These are phyloP conservation scores for Periglandula ipomoeae DNA, from an alignment of 2,329 filamentous ascomycete species.

Conservation along the genomic window DNA sequence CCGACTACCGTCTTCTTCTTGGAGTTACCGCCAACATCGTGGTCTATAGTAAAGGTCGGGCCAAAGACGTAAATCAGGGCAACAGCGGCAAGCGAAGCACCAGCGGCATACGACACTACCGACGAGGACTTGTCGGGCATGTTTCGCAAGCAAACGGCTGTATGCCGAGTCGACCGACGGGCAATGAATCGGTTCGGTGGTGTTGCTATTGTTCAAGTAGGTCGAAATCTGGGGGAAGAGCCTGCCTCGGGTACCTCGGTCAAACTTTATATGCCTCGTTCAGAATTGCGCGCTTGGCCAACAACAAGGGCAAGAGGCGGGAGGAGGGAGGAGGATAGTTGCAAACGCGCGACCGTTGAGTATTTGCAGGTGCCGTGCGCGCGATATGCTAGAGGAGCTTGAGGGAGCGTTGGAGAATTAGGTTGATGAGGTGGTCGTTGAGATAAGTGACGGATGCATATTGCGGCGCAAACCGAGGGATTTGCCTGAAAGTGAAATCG, in stretches of 20 bases:
- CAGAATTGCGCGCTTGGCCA: not conserved
- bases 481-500: not conserved
- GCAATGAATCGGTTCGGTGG: not conserved
- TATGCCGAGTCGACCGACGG: conserved; percentile 7
- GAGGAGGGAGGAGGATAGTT: not conserved
- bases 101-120: conserved; percentile 80
- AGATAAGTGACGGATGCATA: not conserved
- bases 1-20: conserved; percentile 86
- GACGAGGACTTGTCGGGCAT: conserved; percentile 30
- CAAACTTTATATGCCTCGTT: not conserved
- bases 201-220: not conserved
- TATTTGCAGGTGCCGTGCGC: not conserved
- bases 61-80: conserved; percentile 96
- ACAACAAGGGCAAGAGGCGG: not conserved
- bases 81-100: conserved; percentile 87
- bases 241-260: not conserved
- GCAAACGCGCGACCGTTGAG: not conserved
- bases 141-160: not conserved
- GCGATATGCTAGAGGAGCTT: not conserved
- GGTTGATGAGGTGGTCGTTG: not conserved
- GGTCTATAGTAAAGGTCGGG: conserved; percentile 92
- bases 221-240: not conserved
- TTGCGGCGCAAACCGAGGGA: not conserved
- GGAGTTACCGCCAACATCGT: conserved; percentile 51
- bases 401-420: not conserved